Base-by-base conservation (phyloP, 257 asterid species). In the Solanum megistacrolobum region DNA sequence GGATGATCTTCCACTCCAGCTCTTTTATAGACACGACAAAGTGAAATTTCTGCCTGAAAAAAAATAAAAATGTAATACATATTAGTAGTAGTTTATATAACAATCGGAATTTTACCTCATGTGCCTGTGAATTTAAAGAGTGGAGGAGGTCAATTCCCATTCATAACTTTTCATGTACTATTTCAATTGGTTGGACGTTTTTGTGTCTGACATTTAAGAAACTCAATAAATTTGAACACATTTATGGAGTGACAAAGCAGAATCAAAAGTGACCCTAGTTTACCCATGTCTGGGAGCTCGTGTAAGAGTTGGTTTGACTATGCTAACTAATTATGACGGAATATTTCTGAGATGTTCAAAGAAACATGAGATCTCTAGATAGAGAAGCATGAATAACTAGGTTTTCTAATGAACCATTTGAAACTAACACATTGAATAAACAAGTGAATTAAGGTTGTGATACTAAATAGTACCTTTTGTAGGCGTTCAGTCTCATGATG, bases 1-100 rank as follows among this genome's bases (percentile, higher is more conserved):
- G 95, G 98, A 88, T 92, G 98, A 71, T 97, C 99, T 86, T 95
- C 99, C 6, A 97, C 96, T 89, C 99, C 99, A 5, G 99, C 92
- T 87, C 99, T 89, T 87, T 97, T 97, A 93, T 96, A 92, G 32
- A 97, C 99, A 2, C 99, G 98, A 85, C 99, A 97, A 18, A 97
- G 94, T 6, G 99, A 97, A 66, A 97, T 97, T 88, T 97, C 99
- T 3, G 96, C 96, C 99, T 97, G 95, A 55, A 52, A 83, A n/a
- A 11, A 76, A 11, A 5, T 5, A 34, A 5, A 34, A 5, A 73
- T 13, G 20, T 2, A 23, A 18, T 43, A 13, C 74, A 20, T 20
- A 55, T 43, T 84, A 84, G 25, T 84, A 84, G 25, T 34, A 34
- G 29, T 21, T 23, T 6, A 84, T 4, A 84, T 2, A 60, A 35